Evolutionary conservation across 2,329 filamentous ascomycete species (phyloP).

Genomic region (Fusarium buharicum): DNA sequence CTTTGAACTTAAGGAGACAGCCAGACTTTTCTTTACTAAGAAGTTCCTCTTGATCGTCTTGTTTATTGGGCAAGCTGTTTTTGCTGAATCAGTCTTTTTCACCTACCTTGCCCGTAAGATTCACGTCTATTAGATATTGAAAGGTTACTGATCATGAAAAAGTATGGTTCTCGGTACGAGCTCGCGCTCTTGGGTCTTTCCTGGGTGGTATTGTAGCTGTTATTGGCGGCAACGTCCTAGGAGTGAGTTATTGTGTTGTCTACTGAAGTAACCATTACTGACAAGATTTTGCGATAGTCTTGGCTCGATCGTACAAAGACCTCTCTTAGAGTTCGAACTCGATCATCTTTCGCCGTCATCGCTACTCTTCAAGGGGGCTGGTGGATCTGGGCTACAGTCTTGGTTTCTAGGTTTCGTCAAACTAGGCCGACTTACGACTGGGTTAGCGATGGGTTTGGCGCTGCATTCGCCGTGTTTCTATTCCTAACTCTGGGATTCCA

Average conservation of each 20-base stretch:
- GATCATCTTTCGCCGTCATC: constrained; percentile 65
- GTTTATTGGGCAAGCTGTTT: constrained; percentile 77
- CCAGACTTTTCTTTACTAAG: constrained; percentile 67
- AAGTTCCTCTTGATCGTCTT: constrained; percentile 73
- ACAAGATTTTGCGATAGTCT: constrained; percentile 40
- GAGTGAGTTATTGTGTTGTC: constrained; percentile 54
- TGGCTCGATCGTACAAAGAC: constrained; percentile 70
- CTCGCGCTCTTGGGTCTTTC: constrained; percentile 76
- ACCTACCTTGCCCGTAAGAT: constrained; percentile 64
- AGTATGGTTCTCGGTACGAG: constrained; percentile 76
- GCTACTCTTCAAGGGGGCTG: constrained; percentile 71
- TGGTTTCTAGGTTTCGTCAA: constrained; percentile 68
- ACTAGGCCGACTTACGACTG: constrained; percentile 73
- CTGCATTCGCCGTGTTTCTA: constrained; percentile 73
- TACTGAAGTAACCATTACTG: accelerated
- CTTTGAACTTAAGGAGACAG: constrained; percentile 69
- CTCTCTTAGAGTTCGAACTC: constrained; percentile 63
- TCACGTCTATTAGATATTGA: accelerated
- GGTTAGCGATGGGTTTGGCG: constrained; percentile 70
- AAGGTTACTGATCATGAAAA: constrained; percentile 8
- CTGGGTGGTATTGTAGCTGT: constrained; percentile 75
- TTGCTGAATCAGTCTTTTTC: constrained; percentile 77
- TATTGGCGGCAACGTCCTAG: constrained; percentile 72
- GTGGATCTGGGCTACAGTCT: constrained; percentile 77
- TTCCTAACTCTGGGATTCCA: constrained; percentile 76